Base-by-base conservation (phyloP, 495 filamentous ascomycete species). In the Podospora sp. region DNA sequence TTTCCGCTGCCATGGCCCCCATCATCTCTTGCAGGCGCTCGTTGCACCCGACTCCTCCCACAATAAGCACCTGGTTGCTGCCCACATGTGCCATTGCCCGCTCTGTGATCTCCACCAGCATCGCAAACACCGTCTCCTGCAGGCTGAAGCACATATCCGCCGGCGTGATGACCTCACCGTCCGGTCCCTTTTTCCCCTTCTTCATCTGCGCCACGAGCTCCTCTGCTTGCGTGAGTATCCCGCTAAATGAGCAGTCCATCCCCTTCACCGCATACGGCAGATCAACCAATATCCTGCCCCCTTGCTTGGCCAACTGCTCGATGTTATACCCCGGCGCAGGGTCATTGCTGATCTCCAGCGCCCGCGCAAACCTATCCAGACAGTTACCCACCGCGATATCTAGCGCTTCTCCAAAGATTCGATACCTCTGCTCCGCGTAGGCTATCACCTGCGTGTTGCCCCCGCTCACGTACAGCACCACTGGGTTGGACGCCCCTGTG, bases 401-500 rank as follows among this genome's bases (percentile, higher is more conserved):
- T 22, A 99, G 88, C 6, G 96, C 91, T 81, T 99, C 95, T 55
- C 95, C 95, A 79, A 99, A 99, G 75, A 99, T 98, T 22, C 95
- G 90, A 81, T 99, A 99, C 63, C 93, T 85, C 75, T 93, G 92
- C 58, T 92, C 88, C 56, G 92, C 92, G 82, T 98, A 99, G 33
- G 95, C 95, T 70, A 99, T 98, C 8, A 98, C 94, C 79, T 98
- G 96, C 35, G 94, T 97, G 82, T 99, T 99, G 62, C 95, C 95
- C 63, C 95, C 95, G 20, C 89, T 93, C 36, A 99, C 95, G 81
- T 99, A 99, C 52, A 99, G 83, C 27, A 99, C 95, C 26, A 97
- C 91, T 0, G 95, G 95, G 79, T 97, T 93, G n/a, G 82, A 74
- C 16, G 96, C 92, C 63, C 91, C 91, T 21, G 95, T 99, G 75